phyloP scores from a whole-genome alignment of 2,329 filamentous ascomycete genomes.

The Colletotrichum viniferum region DNA sequence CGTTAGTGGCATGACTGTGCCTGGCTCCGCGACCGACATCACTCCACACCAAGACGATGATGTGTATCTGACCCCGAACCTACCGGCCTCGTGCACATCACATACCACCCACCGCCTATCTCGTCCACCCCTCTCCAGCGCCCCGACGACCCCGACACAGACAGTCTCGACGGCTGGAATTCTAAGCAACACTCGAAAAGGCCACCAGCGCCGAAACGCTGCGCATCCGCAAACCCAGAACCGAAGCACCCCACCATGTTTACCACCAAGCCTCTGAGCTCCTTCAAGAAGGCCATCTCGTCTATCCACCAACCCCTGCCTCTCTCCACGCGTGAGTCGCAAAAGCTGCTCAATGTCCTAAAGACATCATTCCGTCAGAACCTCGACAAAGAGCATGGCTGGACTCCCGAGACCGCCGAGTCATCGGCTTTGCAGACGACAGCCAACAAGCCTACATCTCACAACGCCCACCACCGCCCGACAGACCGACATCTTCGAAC shows the following conservation, averaged over 20 bases:
- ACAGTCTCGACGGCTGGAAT: background rate
- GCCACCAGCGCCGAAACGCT: background rate
- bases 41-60: background rate
- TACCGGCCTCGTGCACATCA: background rate
- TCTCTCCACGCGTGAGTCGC: slow-evolving; percentile 53
- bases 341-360: slow-evolving; percentile 59
- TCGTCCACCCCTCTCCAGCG: background rate
- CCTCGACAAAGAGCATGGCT: slow-evolving; percentile 63
- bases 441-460: slow-evolving; percentile 1
- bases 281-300: slow-evolving; percentile 45
- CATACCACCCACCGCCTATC: background rate
- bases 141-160: background rate
- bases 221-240: background rate
- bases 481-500: slow-evolving; percentile 58
- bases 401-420: slow-evolving; percentile 33
- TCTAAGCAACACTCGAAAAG: background rate
- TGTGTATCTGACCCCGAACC: background rate
- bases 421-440: slow-evolving; percentile 14
- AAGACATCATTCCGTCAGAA: slow-evolving; percentile 62
- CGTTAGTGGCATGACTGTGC: background rate
- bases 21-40: background rate
- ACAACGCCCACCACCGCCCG: slow-evolving; percentile 33
- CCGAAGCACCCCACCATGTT: slow-evolving; percentile 30
- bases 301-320: slow-evolving; percentile 57
- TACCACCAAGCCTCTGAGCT: slow-evolving; percentile 38